Evolutionary conservation across 1,284 basidiomycete species (phyloP), one percentile per base, ranked within the genome.

Genomic region (Austroboletus novae-zelandiae): DNA sequence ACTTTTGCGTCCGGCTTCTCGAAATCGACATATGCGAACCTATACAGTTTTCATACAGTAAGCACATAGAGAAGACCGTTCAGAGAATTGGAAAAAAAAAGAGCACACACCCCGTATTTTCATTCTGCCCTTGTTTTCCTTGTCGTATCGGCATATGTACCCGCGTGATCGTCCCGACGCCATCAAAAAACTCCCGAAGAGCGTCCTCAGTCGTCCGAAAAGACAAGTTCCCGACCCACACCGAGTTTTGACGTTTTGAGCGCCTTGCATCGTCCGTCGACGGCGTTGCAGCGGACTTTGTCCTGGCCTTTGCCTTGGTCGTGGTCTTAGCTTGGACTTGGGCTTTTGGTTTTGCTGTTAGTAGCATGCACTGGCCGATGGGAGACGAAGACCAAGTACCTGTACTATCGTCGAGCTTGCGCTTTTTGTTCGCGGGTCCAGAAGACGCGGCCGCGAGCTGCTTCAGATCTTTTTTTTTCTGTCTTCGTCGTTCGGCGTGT

Each of bases 11-110:
- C 90, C 1, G 80, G 74, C 2, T 85, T 86, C 2, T 84, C 81
- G 67, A 99, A 94, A 72, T 99, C 96, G 53, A 98, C 86, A 72
- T 98, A 98, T 25, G 95, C 96, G 68, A 94, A 99, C 34, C 95
- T 98, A 60, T 10, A 40, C 13, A 4, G 30, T 39, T 29, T 47
- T 18, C 47, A 56, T 15, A 30, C 39, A 41, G 43, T 8, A 11
- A 15, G 20, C 30, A 17, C 1, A 20, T 17, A 30, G 11, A 14
- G 27, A 18, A 20, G 20, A 25, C 4, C 15, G 13, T 1, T 27
- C 34, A n/a, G 7, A 15, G 15, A 11, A 14, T 32, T 25, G 7
- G 18, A 17, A 27, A 1, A 11, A 9, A 20, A 32, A 23, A 51
- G 14, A 43, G 7, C 8, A 55, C 59, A 57, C 53, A 88, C 84